These are phyloP conservation scores for Heterobasidion occidentale DNA, from an alignment of 1,284 basidiomycete genomes.

Conservation along the genomic window DNA sequence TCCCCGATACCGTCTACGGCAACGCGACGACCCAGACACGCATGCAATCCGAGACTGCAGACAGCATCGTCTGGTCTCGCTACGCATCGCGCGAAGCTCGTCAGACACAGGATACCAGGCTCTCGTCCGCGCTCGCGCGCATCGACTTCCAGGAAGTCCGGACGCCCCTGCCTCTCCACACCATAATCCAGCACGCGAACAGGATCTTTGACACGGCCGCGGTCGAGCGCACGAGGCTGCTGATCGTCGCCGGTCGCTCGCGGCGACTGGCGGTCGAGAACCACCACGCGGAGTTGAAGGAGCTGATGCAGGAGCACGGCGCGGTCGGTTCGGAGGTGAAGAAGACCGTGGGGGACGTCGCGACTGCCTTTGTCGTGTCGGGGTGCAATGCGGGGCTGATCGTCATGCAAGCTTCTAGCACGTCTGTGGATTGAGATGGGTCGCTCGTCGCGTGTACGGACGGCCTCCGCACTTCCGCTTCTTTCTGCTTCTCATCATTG, in stretches of 20 bases:
- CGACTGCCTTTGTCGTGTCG: constrained; percentile 60
- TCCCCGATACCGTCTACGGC: constrained; percentile 40
- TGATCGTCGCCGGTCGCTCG: constrained; percentile 66
- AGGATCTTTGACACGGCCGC: constrained; percentile 14
- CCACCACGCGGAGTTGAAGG: constrained; percentile 56
- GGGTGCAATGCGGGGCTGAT: constrained; percentile 56
- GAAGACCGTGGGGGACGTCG: constrained; percentile 81
- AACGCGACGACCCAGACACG: constrained; percentile 30
- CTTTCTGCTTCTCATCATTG: not conserved
- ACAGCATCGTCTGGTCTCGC: constrained; percentile 29
- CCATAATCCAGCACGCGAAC: constrained; percentile 29
- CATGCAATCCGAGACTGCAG: constrained; percentile 38
- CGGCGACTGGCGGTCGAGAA: constrained; percentile 59
- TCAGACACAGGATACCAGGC: constrained; percentile 15
- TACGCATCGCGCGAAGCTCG: constrained; percentile 27
- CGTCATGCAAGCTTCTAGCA: constrained; percentile 56
- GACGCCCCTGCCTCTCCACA: constrained; percentile 48
- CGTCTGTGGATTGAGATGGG: not conserved
- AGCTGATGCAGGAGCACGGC: constrained; percentile 50
- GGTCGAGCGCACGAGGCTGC: constrained; percentile 29
- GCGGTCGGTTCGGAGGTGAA: constrained; percentile 48
- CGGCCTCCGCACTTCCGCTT: not conserved
- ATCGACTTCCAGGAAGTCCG: constrained; percentile 47
- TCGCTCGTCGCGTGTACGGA: no score
- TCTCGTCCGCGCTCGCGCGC: constrained; percentile 33